Evolutionary conservation across 352 stramenopile species (phyloP).

Genomic region (Paralagenidium karlingii): DNA sequence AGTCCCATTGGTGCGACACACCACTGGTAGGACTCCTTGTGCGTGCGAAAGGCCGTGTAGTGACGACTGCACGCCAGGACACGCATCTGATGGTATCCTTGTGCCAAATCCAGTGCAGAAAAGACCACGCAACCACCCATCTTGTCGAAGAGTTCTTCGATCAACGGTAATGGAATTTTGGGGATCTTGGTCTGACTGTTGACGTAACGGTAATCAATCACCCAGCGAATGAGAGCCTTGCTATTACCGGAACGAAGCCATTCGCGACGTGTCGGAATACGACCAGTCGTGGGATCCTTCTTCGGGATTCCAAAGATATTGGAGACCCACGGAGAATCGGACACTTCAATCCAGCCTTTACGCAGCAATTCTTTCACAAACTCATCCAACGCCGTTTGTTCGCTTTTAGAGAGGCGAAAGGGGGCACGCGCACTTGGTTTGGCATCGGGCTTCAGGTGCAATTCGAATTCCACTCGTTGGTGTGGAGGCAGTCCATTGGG

Average conservation of each 20-base stretch:
- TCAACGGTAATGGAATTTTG: slow-evolving; percentile 4
- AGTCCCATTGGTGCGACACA: slow-evolving; percentile 19
- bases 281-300: slow-evolving; percentile 2
- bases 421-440: background rate
- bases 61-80: background rate
- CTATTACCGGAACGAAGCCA: slow-evolving; percentile 1
- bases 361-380: background rate
- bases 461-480: background rate
- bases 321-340: slow-evolving; percentile 6
- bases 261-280: slow-evolving; percentile 1
- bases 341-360: slow-evolving; percentile 9
- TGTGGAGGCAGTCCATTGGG: background rate
- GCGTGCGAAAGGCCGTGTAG: slow-evolving; percentile 3
- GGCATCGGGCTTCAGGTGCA: background rate
- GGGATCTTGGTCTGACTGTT: slow-evolving; percentile 3
- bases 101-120: slow-evolving; percentile 3
- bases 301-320: slow-evolving; percentile 5
- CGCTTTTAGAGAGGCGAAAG: slow-evolving; percentile 1
- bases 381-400: background rate
- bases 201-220: slow-evolving; percentile 3
- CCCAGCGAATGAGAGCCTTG: slow-evolving; percentile 2
- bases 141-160: slow-evolving; percentile 6
- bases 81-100: slow-evolving; percentile 7
- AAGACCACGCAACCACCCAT: slow-evolving; percentile 4
- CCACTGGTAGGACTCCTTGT: slow-evolving; percentile 3